phyloP scores from a whole-genome alignment of 129 eudicot genomes.

The Centrapalus pauciflorus region DNA sequence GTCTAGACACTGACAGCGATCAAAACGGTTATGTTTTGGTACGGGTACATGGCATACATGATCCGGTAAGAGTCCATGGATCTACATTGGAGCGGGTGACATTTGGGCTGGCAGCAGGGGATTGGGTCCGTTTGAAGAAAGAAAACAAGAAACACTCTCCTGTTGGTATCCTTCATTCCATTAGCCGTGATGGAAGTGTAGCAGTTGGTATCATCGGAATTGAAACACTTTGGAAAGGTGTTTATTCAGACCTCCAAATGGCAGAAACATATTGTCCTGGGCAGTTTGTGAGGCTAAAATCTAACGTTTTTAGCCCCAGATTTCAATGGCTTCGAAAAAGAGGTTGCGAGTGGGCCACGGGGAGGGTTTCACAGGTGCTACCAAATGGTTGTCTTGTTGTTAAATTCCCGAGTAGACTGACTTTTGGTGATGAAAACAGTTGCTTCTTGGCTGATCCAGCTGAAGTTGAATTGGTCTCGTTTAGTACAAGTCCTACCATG shows the following conservation, averaged over 20 bases:
- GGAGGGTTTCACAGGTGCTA: constrained; percentile 54
- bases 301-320: constrained; percentile 70
- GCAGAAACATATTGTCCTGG: constrained; percentile 69
- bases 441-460: constrained; percentile 81
- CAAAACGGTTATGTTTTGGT: constrained; percentile 50
- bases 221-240: constrained; percentile 64
- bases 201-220: constrained; percentile 62
- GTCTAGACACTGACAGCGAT: constrained; percentile 54
- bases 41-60: constrained; percentile 74
- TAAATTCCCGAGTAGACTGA: constrained; percentile 59
- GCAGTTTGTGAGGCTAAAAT: constrained; percentile 75
- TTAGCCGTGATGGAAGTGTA: constrained; percentile 63
- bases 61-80: constrained; percentile 66
- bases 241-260: constrained; percentile 61
- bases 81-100: constrained; percentile 81
- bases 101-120: constrained; percentile 70
- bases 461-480: constrained; percentile 75
- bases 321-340: constrained; percentile 78
- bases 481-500: constrained; percentile 43
- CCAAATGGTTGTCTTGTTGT: constrained; percentile 87
- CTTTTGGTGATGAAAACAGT: constrained; percentile 30
- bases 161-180: constrained; percentile 70
- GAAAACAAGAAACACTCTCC: constrained; percentile 71
- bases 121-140: constrained; percentile 76
- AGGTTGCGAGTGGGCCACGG: constrained; percentile 67